Conservation (phyloP, 2,329 filamentous ascomycete species). For the Chrysoporthe cubensis region DNA sequence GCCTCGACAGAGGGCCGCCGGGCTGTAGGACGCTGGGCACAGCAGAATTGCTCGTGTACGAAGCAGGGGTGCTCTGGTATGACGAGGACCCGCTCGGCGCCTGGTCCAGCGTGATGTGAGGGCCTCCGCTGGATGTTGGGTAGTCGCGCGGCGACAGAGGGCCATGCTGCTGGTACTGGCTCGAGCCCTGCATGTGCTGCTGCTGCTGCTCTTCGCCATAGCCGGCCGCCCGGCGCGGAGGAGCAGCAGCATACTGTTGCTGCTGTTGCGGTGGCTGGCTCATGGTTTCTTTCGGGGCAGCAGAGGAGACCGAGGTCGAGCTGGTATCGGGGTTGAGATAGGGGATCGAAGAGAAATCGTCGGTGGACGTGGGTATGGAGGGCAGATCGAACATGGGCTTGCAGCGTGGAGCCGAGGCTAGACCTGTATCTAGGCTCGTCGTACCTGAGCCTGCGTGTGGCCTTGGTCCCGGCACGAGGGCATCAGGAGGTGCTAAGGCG, state of each 20-base stretch:
- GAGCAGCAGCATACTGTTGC: slow-evolving; percentile 38
- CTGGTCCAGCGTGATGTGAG: slow-evolving; percentile 58
- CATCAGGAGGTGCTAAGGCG: slow-evolving; percentile 13
- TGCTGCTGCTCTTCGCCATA: slow-evolving; percentile 53
- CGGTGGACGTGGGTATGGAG: slow-evolving; percentile 29
- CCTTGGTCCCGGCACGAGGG: slow-evolving; percentile 14
- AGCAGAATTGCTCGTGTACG: slow-evolving; percentile 36
- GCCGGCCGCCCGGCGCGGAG: slow-evolving; percentile 42
- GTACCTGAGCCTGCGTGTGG: slow-evolving; percentile 15
- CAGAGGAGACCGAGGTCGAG: slow-evolving; percentile 7
- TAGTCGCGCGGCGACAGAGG: slow-evolving; percentile 55
- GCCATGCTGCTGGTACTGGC: slow-evolving; percentile 45
- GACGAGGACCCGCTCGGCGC: slow-evolving; percentile 44
- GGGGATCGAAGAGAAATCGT: slow-evolving; percentile 29
- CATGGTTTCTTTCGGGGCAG: slow-evolving; percentile 34
- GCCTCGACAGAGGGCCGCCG: slow-evolving; percentile 43
- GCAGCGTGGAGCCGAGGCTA: slow-evolving; percentile 11
- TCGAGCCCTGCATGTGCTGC: slow-evolving; percentile 57
- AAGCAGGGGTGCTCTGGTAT: slow-evolving; percentile 39
- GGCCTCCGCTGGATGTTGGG: slow-evolving; percentile 40
- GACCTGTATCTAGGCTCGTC: slow-evolving; percentile 6
- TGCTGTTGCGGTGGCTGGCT: slow-evolving; percentile 43
- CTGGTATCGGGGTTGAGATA: slow-evolving; percentile 17
- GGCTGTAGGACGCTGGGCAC: slow-evolving; percentile 65
- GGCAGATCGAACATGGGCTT: slow-evolving; percentile 26